phyloP scores from a whole-genome alignment of 768 basidiomycete genomes.

The Boletus subparvulus region DNA sequence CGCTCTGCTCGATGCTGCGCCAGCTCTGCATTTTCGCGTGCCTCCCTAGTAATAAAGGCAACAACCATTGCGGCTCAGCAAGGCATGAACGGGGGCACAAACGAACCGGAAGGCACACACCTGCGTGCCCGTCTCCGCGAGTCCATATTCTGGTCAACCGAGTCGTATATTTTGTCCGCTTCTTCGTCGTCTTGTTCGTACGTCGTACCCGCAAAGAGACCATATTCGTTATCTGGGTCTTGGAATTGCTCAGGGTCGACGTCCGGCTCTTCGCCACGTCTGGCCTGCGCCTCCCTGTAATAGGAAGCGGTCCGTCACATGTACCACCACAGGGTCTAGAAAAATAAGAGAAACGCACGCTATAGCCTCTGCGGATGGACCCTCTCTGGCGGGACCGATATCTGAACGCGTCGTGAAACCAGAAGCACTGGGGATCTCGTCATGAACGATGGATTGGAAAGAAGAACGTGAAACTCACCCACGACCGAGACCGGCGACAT shows the following conservation, averaged over 20 bases:
- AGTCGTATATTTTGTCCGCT: slow-evolving; percentile 92
- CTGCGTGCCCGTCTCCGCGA: slow-evolving; percentile 73
- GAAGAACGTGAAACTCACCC: slow-evolving; percentile 54
- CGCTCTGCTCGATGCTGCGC: slow-evolving; percentile 80
- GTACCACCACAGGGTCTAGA: background rate
- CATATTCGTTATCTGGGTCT: slow-evolving; percentile 97
- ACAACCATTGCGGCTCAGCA: background rate
- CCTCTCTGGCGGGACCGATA: slow-evolving; percentile 97
- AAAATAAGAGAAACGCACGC: slow-evolving; percentile 54
- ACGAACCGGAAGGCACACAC: slow-evolving; percentile 57
- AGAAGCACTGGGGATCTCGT: slow-evolving; percentile 63
- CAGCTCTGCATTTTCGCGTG: slow-evolving; percentile 69
- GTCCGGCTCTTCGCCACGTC: slow-evolving; percentile 84
- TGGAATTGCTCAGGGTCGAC: slow-evolving; percentile 90
- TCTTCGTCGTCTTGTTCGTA: slow-evolving; percentile 99
- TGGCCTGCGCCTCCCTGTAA: slow-evolving; percentile 80
- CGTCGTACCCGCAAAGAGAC: slow-evolving; percentile 91
- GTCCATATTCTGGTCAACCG: slow-evolving; percentile 91
- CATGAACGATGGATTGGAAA: slow-evolving; percentile 2
- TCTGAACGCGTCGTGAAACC: slow-evolving; percentile 98
- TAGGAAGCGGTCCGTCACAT: background rate
- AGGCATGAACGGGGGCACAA: background rate
- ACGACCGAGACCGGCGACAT: slow-evolving; percentile 97
- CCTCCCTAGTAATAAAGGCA: slow-evolving; percentile 50
- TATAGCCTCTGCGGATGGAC: slow-evolving; percentile 86